phyloP scores from a whole-genome alignment of 2,329 filamentous ascomycete genomes.

The Epichloe baconii region DNA sequence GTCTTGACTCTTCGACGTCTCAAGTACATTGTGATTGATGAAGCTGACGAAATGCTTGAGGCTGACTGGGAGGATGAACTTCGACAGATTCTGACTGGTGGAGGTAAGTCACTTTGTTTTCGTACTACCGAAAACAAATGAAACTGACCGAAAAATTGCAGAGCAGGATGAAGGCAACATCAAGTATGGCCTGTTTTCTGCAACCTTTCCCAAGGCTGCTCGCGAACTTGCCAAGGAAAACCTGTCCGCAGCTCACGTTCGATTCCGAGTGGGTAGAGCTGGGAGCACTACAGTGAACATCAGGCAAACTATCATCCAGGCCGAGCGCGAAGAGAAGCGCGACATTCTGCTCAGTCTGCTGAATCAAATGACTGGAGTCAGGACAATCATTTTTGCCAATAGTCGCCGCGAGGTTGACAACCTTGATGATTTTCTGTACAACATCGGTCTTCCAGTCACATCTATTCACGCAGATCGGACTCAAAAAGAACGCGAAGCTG shows the following conservation, averaged over 20 bases:
- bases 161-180: slow-evolving; percentile 59
- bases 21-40: slow-evolving; percentile 74
- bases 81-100: slow-evolving; percentile 62
- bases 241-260: slow-evolving; percentile 60
- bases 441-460: slow-evolving; percentile 64
- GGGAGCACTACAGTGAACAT: slow-evolving; percentile 78
- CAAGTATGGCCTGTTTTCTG: slow-evolving; percentile 76
- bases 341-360: slow-evolving; percentile 61
- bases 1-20: slow-evolving; percentile 62
- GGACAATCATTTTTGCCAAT: slow-evolving; percentile 87
- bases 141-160: slow-evolving; percentile 26
- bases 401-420: slow-evolving; percentile 65
- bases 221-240: slow-evolving; percentile 67
- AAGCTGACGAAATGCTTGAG: slow-evolving; percentile 86
- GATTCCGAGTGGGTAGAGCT: slow-evolving; percentile 75
- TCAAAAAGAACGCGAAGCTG: slow-evolving; percentile 84
- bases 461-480: slow-evolving; percentile 83
- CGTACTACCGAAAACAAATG: slow-evolving; percentile 3
- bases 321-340: slow-evolving; percentile 54
- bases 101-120: slow-evolving; percentile 46
- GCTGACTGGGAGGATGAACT: slow-evolving; percentile 68
- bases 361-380: slow-evolving; percentile 52
- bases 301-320: slow-evolving; percentile 58
- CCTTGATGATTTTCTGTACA: slow-evolving; percentile 79
- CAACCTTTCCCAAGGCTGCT: slow-evolving; percentile 75